These are phyloP conservation scores for Calonectria crousiana DNA, from an alignment of 2,329 filamentous ascomycete species.

Conservation along the genomic window DNA sequence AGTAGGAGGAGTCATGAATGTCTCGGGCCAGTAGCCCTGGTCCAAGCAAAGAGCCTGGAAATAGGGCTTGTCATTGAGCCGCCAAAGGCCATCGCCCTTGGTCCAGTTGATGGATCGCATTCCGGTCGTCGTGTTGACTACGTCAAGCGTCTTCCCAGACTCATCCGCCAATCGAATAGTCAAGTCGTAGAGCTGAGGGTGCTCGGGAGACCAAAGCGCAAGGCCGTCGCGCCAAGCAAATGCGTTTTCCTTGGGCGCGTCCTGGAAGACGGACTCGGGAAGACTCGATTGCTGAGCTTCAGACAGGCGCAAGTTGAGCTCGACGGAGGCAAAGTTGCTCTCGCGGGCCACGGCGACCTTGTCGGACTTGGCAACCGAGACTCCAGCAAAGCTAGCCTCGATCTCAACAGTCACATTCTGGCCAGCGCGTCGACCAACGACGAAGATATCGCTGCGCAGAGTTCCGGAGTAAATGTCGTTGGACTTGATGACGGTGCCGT, in stretches of 20 bases:
- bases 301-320: slow-evolving; percentile 62
- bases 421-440: slow-evolving; percentile 62
- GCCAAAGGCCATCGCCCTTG: slow-evolving; percentile 68
- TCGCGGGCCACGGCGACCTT: slow-evolving; percentile 61
- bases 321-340: slow-evolving; percentile 59
- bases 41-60: slow-evolving; percentile 72
- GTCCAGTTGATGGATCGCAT: slow-evolving; percentile 72
- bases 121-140: slow-evolving; percentile 70
- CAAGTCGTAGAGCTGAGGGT: slow-evolving; percentile 69
- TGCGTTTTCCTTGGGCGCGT: slow-evolving; percentile 51
- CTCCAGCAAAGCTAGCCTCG: slow-evolving; percentile 63
- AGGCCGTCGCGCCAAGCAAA: slow-evolving; percentile 64
- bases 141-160: slow-evolving; percentile 59
- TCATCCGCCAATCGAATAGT: slow-evolving; percentile 63
- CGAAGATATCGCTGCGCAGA: slow-evolving; percentile 62
- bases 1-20: slow-evolving; percentile 69
- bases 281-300: slow-evolving; percentile 55
- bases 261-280: slow-evolving; percentile 48
- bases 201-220: slow-evolving; percentile 73
- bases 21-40: slow-evolving; percentile 74
- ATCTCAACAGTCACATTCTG: slow-evolving; percentile 64
- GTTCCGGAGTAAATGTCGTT: slow-evolving; percentile 65
- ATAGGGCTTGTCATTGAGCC: slow-evolving; percentile 68
- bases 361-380: slow-evolving; percentile 57
- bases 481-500: slow-evolving; percentile 68